Evolutionary conservation across 192 early-diverging fungal species (phyloP), one percentile per base, ranked within the genome.

Genomic region (Nowakowskiella sp.): DNA sequence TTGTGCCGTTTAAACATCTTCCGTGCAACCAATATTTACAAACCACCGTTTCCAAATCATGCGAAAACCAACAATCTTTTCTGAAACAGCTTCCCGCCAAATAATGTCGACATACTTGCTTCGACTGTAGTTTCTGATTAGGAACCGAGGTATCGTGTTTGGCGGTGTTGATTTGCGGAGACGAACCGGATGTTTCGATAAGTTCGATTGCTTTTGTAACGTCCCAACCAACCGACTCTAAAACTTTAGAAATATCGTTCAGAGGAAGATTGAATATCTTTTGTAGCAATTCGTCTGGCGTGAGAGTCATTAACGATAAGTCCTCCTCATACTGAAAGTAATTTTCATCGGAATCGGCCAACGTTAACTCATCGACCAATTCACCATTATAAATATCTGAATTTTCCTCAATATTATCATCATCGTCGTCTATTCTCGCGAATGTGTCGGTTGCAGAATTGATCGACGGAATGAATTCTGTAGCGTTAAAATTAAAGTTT

Each of bases 51-150:
- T 61, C 59, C 9, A 67, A 50, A 32, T 77, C 75, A 49, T 77
- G 75, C 21, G 58, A 65, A 55, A 59, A 77, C 75, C 75, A 77
- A 53, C 75, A 77, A 53, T 77, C 75, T 6, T 50, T 44, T 21
- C 75, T 28, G 21, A 53, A 67, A 51, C 75, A 77, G 7, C 54
- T 30, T 27, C 75, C 75, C 7, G 61, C 53, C 6, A 74, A 49
- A 31, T 71, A 67, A 63, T 77, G 75, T n/a, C 75, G 57, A 57
- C 75, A 77, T 6, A 77, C 66, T 44, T 53, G 65, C 51, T 61
- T 67, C 21, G 44, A 25, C 6, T 42, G 27, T 6, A 13, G 22
- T 3, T 13, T 53, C 36, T 19, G 47, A n/a, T 9, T 46, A 30
- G 23, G 10, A 33, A 10, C 16, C 2, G 13, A 16, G 9, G 4